Evolutionary conservation across 345 rosid genomes (phyloP).

Genomic region (Syzygium jambos): DNA sequence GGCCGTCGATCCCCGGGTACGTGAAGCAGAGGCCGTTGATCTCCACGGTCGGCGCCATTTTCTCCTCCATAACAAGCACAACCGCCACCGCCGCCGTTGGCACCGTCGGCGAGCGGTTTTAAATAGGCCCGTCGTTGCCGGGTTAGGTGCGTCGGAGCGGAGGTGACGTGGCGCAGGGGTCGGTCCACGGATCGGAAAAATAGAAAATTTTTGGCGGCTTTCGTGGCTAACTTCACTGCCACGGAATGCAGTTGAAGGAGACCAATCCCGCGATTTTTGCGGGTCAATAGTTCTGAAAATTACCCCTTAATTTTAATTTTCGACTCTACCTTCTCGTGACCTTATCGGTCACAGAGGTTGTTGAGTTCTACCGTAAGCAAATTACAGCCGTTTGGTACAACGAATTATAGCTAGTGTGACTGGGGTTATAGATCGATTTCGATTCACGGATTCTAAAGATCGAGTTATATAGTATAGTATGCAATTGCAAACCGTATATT

Average conservation of each 20-base stretch:
- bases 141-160: background rate
- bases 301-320: too few relatives aligned
- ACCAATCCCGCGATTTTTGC: too few relatives aligned
- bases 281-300: too few relatives aligned
- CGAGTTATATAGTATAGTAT: too few relatives aligned
- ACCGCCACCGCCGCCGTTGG: background rate
- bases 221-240: background rate
- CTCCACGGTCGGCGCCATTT: conserved; percentile 37
- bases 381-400: too few relatives aligned
- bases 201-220: rapidly evolving
- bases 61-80: conserved; percentile 25
- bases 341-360: too few relatives aligned
- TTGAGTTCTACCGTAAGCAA: too few relatives aligned
- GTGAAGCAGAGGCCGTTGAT: conserved; percentile 81
- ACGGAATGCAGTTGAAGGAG: too few relatives aligned
- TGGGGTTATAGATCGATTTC: background rate
- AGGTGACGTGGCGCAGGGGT: background rate
- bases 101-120: background rate
- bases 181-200: background rate
- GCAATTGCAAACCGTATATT: too few relatives aligned
- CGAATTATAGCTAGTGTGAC: background rate
- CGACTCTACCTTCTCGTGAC: too few relatives aligned
- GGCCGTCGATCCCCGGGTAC: conserved; percentile 93
- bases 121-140: background rate
- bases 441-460: background rate